These are phyloP conservation scores for Blastomyces gilchristii DNA, from an alignment of 2,329 filamentous ascomycete genomes.

Conservation along the genomic window DNA sequence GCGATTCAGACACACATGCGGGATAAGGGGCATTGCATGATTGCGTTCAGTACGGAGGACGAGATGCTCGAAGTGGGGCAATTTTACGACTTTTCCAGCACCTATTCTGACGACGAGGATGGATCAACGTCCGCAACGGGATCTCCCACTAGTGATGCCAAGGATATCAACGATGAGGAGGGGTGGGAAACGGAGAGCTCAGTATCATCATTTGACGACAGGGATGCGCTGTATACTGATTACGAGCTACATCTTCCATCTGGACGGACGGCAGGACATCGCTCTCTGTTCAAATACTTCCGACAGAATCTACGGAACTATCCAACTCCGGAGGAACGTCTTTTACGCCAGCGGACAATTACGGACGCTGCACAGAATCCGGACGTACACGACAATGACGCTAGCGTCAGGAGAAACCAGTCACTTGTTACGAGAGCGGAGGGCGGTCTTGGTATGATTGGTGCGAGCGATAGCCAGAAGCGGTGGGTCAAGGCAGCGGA, in stretches of 20 bases:
- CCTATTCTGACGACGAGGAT: slow-evolving; percentile 64
- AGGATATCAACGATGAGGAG: slow-evolving; percentile 30
- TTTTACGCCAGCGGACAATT: slow-evolving; percentile 53
- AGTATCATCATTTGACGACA: slow-evolving; percentile 76
- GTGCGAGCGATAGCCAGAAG: slow-evolving; percentile 66
- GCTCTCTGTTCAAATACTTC: slow-evolving; percentile 78
- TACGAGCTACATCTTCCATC: slow-evolving; percentile 88
- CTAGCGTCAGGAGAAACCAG: slow-evolving; percentile 32
- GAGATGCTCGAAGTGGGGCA: slow-evolving; percentile 92
- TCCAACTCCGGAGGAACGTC: slow-evolving; percentile 66
- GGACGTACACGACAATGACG: slow-evolving; percentile 33
- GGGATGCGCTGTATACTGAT: slow-evolving; percentile 73
- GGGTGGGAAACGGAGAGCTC: slow-evolving; percentile 95
- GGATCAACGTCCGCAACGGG: slow-evolving; percentile 47
- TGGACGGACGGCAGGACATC: slow-evolving; percentile 79
- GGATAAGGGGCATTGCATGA: slow-evolving; percentile 93
- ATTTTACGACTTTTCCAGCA: slow-evolving; percentile 93
- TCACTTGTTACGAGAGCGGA: slow-evolving; percentile 58
- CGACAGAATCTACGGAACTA: slow-evolving; percentile 84
- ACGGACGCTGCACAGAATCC: slow-evolving; percentile 40
- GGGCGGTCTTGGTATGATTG: slow-evolving; percentile 65
- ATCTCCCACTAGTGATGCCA: slow-evolving; percentile 45
- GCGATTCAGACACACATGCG: slow-evolving; percentile 95
- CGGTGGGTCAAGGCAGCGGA: slow-evolving; percentile 56
- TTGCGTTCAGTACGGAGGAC: slow-evolving; percentile 77